Evolutionary conservation across 768 basidiomycete species (phyloP), one percentile per base, ranked within the genome.

Genomic region (Trametopsis cervina): DNA sequence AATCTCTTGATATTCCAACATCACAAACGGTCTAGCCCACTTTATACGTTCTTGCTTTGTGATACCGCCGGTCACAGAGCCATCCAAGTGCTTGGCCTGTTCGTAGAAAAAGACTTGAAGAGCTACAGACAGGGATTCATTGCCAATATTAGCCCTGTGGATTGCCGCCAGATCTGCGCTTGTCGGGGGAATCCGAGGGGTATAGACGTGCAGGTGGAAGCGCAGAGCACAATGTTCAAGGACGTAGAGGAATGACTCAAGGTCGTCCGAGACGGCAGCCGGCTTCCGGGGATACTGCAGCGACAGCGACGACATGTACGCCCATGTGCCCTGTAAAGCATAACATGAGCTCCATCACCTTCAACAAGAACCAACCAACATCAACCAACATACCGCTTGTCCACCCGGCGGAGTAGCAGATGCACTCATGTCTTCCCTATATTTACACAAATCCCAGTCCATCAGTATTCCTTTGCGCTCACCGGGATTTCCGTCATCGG

Each of bases 251-350:
- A 59, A 53, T 1, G 55, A 46, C 35, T 59, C 57, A 13, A 59
- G 40, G 26, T 59, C 57, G 41, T 59, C 57, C 7, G 45, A 38
- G 0, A 54, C 23, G 17, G 44, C 41, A 6, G 42, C 24, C 2
- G 45, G 40, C 24, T 46, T 46, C 40, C 36, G 21, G 2, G 53
- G 54, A 15, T 52, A 35, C 9, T 40, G 7, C 0, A 55, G 50
- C 1, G 42, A 44, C 3, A 21, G 26, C 1, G 50, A 44, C 2
- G 59, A 55, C 51, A 53, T 51, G 52, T 50, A 60, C 2, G 45
- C 33, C 56, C 50, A 54, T 0, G 58, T 57, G 10, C 58, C 58
- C 58, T 59, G 25, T 18, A n/a, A n/a, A n/a, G n/a, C n/a, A n/a
- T n/a, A n/a, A n/a, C n/a, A n/a, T 44, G n/a, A 4, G 35, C 9